Evolutionary conservation across 345 rosid genomes (phyloP).

Genomic region (Acer campestre): DNA sequence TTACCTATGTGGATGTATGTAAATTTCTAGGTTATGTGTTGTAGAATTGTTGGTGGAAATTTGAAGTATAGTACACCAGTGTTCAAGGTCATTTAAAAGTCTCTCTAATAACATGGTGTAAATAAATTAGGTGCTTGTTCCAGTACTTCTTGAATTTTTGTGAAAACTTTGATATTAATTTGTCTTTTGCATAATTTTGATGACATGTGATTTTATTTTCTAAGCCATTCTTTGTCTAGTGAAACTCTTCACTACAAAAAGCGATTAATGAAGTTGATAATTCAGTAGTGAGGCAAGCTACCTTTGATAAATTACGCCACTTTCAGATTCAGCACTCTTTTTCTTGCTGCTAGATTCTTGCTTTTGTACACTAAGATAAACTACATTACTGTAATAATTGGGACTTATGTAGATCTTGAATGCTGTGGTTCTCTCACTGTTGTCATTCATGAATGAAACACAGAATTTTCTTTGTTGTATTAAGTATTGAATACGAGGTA

Average conservation of each 20-base stretch:
- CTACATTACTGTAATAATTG: not conserved
- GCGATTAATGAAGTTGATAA: not conserved
- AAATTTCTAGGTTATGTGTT: not conserved
- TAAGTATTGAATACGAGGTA: not conserved
- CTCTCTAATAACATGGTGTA: not conserved
- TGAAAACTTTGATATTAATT: not conserved
- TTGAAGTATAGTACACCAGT: not conserved
- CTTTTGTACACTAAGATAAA: not conserved
- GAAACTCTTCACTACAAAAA: not conserved
- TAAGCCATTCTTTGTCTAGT: not conserved
- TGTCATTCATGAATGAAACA: not conserved
- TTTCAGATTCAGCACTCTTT: not conserved
- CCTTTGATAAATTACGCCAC: conserved; percentile 2
- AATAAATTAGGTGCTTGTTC: conserved; percentile 2
- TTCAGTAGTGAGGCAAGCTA: not conserved
- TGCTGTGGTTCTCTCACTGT: not conserved
- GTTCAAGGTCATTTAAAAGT: not conserved
- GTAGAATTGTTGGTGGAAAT: not conserved
- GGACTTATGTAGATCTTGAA: not conserved
- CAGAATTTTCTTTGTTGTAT: not conserved
- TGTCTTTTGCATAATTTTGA: not conserved
- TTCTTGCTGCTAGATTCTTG: not conserved
- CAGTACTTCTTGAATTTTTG: not conserved
- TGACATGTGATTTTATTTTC: not conserved
- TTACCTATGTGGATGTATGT: conserved; percentile 2